Conservation (phyloP, 176 grass and related monocot species). For the Rhipidocladum racemiflorum region DNA sequence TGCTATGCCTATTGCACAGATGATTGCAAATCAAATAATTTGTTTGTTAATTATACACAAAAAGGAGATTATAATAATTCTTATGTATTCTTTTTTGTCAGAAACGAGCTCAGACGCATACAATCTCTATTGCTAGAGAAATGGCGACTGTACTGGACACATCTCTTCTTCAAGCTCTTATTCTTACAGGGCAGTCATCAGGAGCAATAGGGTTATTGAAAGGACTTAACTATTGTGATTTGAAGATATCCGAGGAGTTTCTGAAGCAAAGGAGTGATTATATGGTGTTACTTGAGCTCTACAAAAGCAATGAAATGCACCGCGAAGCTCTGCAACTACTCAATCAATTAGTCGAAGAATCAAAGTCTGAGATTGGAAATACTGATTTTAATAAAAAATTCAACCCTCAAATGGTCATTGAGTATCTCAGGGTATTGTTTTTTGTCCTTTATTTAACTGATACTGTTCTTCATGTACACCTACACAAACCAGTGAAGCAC, state of each 20-base stretch:
- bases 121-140: conserved; percentile 91
- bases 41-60: conserved; percentile 16
- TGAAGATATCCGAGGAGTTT: conserved; percentile 89
- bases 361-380: conserved; percentile 51
- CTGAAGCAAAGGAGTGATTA: conserved; percentile 72
- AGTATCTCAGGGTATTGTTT: conserved; percentile 84
- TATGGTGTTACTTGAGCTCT: conserved; percentile 83
- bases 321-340: conserved; percentile 84
- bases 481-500: neutral
- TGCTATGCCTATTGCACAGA: conserved; percentile 15
- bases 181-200: conserved; percentile 78
- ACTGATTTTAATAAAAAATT: conserved; percentile 66
- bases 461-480: neutral
- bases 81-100: conserved; percentile 38
- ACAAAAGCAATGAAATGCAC: conserved; percentile 88
- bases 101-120: conserved; percentile 63
- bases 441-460: conserved; percentile 14
- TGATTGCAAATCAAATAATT: conserved; percentile 6
- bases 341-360: conserved; percentile 89
- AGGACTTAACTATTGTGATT: conserved; percentile 85
- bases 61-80: conserved; percentile 28
- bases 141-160: conserved; percentile 86
- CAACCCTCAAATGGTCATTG: conserved; percentile 79
- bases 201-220: conserved; percentile 61
- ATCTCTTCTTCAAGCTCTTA: conserved; percentile 88